A percentile compares a stretch with the other conserved stretches of the same genome.
These are phyloP conservation scores for Hirschioporus abietinus DNA, from an alignment of 768 basidiomycete genomes.

Conservation along the genomic window DNA sequence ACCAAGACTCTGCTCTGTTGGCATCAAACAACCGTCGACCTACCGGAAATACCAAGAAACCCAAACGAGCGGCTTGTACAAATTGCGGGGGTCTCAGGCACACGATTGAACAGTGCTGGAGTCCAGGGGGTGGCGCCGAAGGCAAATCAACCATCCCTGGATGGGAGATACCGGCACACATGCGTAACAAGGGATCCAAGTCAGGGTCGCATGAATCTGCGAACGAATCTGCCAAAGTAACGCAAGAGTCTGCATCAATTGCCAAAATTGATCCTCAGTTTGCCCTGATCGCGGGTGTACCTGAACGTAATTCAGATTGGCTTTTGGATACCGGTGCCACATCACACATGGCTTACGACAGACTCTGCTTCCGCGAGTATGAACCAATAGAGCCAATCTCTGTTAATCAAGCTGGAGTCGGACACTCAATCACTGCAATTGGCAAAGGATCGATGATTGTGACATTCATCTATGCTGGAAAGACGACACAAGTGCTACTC, in stretches of 20 bases:
- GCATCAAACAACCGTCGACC: background rate
- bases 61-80: background rate
- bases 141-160: background rate
- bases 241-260: background rate
- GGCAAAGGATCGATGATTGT: constrained; percentile 20
- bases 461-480: constrained; percentile 9
- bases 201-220: background rate
- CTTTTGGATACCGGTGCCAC: constrained; percentile 20
- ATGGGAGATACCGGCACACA: background rate
- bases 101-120: constrained; percentile 3
- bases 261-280: background rate
- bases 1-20: background rate
- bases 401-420: constrained; percentile 11
- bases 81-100: background rate
- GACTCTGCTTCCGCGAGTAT: constrained; percentile 16
- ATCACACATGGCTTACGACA: constrained; percentile 21
- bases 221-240: background rate
- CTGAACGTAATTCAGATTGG: background rate
- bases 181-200: background rate
- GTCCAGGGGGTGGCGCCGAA: background rate
- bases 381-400: constrained; percentile 3
- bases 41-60: background rate
- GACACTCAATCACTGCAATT: constrained; percentile 15
- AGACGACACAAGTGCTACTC: constrained; percentile 15
- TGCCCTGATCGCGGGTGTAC: background rate